Base-by-base conservation (phyloP, 73 alveolate genomes). In the Breviolum minutum region DNA sequence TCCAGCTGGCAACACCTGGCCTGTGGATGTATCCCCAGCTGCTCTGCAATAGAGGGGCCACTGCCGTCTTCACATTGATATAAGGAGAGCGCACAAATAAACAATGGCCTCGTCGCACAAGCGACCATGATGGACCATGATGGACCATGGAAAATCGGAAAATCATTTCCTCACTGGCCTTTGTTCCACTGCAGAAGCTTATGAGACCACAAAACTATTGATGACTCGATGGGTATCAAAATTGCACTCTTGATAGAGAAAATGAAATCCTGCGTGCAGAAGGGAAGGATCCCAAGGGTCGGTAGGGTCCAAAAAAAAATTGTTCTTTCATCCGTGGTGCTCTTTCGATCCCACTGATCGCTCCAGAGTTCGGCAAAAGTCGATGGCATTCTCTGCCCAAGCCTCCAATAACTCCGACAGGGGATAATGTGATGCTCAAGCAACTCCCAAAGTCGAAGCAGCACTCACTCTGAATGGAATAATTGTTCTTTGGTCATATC, bases 301-400 rank as follows among this genome's bases (percentile, higher is more conserved):
- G 48, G 8, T 22, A 8, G 10, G 82, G 3, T 40, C 10, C 48
- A 2, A 24, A 40, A 24, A 3, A 71, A 73, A 9, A 0, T 2
- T 22, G 30, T 4, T 73, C 48, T 19, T 29, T n/a, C 27, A 32
- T 79, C 64, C 87, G 54, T 7, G 92, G 24, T 17, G 61, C 92
- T 83, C 92, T 2, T 83, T 26, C 10, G 40, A 26, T 61, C 24
- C 60, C 32, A 83, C 92, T 2, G 92, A 83, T 12, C 92, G 92
- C 73, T 83, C 92, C 92, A 83, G 60, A 22, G 92, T 60, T 19
- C 92, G 92, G 74, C 92, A 83, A 22, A 83, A 83, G 74, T 83
- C 92, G 74, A 83, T 8, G 76, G 92, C 92, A 61, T 83, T 83
- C 92, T 83, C 92, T 22, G 92, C 92, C 92, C 92, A 83, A 26